Conservation (phyloP, 2,329 filamentous ascomycete genomes). For the Fusarium tanahbumbuense region DNA sequence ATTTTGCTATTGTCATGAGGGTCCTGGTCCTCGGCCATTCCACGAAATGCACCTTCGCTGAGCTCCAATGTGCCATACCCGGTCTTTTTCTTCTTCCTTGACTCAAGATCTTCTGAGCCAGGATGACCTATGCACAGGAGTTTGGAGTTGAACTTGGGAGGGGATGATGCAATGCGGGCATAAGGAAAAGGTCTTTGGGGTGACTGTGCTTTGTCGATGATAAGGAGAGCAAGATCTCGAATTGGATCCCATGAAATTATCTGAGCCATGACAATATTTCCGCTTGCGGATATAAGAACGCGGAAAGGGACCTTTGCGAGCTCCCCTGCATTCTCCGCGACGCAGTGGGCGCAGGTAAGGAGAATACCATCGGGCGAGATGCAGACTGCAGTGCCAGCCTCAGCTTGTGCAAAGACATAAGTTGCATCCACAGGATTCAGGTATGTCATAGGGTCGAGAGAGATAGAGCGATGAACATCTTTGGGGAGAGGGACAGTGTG, state of each 20-base stretch:
- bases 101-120: constrained; percentile 58
- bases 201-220: constrained; percentile 50
- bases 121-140: constrained; percentile 53
- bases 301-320: constrained; percentile 44
- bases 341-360: constrained; percentile 63
- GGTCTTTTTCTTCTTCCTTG: constrained; percentile 50
- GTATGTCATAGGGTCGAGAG: constrained; percentile 3
- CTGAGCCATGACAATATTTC: constrained; percentile 53
- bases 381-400: constrained; percentile 64
- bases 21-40: constrained; percentile 54
- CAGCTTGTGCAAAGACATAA: constrained; percentile 61
- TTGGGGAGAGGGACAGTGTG: constrained; percentile 32
- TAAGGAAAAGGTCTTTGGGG: constrained; percentile 37
- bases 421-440: constrained; percentile 42
- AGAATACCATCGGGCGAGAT: constrained; percentile 58
- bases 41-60: constrained; percentile 57
- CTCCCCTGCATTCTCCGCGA: constrained; percentile 56
- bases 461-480: constrained; percentile 4
- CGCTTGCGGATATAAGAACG: constrained; percentile 59
- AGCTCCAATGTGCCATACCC: constrained; percentile 61
- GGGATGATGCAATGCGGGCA: constrained; percentile 19
- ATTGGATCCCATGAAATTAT: constrained; percentile 56
- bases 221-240: constrained; percentile 61
- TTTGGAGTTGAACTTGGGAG: constrained; percentile 34
- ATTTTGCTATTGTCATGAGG: constrained; percentile 64